A percentile compares a stretch with the other conserved stretches of the same genome.
phyloP scores from a whole-genome alignment of 2,329 filamentous ascomycete species.

The Cryphonectria naterciae region DNA sequence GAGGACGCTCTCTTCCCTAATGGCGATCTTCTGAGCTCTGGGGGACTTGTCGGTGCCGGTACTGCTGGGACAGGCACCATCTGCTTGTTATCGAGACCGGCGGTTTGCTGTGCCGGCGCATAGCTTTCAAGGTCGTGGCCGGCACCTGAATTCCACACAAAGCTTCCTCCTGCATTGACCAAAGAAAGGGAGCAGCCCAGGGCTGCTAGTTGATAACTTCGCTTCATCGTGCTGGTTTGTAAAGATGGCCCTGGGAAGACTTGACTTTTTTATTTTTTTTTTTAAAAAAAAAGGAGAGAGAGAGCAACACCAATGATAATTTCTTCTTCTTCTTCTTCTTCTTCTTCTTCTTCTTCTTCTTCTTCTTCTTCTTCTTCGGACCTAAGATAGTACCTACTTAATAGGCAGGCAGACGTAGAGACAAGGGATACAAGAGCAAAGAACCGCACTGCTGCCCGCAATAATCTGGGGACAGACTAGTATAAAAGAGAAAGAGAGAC shows the following conservation, averaged over 20 bases:
- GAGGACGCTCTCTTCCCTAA: slow-evolving; percentile 32
- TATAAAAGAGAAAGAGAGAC: background rate
- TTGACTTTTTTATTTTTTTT: background rate
- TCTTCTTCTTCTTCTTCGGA: background rate
- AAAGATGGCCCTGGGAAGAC: background rate
- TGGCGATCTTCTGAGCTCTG: slow-evolving; percentile 8
- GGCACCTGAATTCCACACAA: slow-evolving; percentile 23
- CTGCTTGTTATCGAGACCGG: slow-evolving; percentile 16
- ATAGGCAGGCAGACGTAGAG: background rate
- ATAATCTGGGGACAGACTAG: background rate
- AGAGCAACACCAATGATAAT: background rate
- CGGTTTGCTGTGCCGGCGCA: slow-evolving; percentile 21
- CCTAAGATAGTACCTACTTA: no score
- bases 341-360: background rate
- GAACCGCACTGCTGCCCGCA: background rate
- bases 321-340: no score
- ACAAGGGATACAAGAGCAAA: background rate
- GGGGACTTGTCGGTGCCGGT: slow-evolving; percentile 25
- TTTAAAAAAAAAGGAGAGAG: background rate
- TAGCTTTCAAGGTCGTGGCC: slow-evolving; percentile 9
- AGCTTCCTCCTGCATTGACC: slow-evolving; percentile 18
- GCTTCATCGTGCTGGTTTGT: slow-evolving; percentile 15
- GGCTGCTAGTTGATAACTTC: slow-evolving; percentile 12
- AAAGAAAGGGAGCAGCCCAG: slow-evolving; percentile 13
- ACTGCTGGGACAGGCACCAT: slow-evolving; percentile 16